Conservation (phyloP, 495 filamentous ascomycete species). For the Neurospora discreta region DNA sequence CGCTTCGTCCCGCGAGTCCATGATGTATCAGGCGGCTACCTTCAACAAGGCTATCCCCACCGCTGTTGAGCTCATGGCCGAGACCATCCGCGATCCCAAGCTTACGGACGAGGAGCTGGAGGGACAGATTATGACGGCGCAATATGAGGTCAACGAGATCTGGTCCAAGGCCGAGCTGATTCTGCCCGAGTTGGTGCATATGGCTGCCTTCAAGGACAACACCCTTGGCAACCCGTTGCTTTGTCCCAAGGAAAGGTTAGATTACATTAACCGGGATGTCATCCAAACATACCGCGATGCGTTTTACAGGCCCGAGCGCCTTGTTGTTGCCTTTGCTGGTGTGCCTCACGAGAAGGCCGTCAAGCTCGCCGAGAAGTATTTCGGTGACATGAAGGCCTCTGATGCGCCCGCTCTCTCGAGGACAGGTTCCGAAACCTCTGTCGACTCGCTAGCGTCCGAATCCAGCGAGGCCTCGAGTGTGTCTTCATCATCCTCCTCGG, state of each 20-base stretch:
- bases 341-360: slow-evolving; percentile 76
- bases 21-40: slow-evolving; percentile 98
- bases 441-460: slow-evolving; percentile 31
- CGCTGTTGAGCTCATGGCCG: slow-evolving; percentile 76
- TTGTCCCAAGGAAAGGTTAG: slow-evolving; percentile 76
- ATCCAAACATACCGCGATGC: slow-evolving; percentile 70
- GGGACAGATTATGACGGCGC: slow-evolving; percentile 78
- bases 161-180: slow-evolving; percentile 97
- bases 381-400: slow-evolving; percentile 69
- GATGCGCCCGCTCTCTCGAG: slow-evolving; percentile 46
- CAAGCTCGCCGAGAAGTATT: slow-evolving; percentile 67
- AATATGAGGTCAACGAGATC: slow-evolving; percentile 94
- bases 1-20: slow-evolving; percentile 83
- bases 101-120: slow-evolving; percentile 85
- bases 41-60: slow-evolving; percentile 89
- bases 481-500: slow-evolving; percentile 26
- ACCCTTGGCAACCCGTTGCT: slow-evolving; percentile 89
- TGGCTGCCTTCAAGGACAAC: slow-evolving; percentile 88
- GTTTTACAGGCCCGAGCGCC: slow-evolving; percentile 81
- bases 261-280: slow-evolving; percentile 59
- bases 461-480: slow-evolving; percentile 23
- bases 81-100: slow-evolving; percentile 82
- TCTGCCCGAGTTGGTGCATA: slow-evolving; percentile 87
- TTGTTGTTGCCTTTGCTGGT: slow-evolving; percentile 91
- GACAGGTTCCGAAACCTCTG: slow-evolving; percentile 41